Conservation (phyloP, 768 basidiomycete genomes). For the Leccinum ochraceum region DNA sequence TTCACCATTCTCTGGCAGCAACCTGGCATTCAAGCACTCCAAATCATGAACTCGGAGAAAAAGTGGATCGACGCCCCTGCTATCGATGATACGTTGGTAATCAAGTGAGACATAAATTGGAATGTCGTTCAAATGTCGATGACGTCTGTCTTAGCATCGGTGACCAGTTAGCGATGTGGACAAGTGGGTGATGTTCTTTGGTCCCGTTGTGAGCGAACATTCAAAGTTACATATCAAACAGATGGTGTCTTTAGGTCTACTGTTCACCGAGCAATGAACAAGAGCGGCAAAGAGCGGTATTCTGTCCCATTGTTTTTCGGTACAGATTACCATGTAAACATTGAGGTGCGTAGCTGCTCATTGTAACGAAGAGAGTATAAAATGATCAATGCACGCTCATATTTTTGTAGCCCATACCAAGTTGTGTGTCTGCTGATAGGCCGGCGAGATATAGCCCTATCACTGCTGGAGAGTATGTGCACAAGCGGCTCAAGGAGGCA, state of each 20-base stretch:
- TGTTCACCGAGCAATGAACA: constrained; percentile 82
- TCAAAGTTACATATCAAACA: constrained; percentile 27
- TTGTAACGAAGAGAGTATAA: background rate
- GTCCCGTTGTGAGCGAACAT: background rate
- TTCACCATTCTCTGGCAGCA: constrained; percentile 90
- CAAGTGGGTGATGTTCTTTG: constrained; percentile 52
- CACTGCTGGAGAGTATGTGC: constrained; percentile 83
- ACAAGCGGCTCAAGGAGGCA: constrained; percentile 60
- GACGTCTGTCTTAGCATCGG: constrained; percentile 55
- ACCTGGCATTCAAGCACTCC: constrained; percentile 69
- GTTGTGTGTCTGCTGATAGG: constrained; percentile 49
- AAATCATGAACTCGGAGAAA: constrained; percentile 75
- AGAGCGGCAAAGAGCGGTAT: constrained; percentile 68
- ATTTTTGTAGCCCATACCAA: constrained; percentile 39
- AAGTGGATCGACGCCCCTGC: constrained; percentile 84
- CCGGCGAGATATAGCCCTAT: constrained; percentile 72
- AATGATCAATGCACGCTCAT: background rate
- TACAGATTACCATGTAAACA: constrained; percentile 77
- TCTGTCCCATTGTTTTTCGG: constrained; percentile 93
- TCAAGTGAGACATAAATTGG: constrained; percentile 58
- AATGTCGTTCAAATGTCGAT: constrained; percentile 25
- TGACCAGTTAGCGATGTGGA: constrained; percentile 88
- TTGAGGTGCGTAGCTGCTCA: constrained; percentile 55
- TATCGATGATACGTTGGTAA: constrained; percentile 77
- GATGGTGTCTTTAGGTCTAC: constrained; percentile 92